These are phyloP conservation scores for Hygrocybe punicea DNA, from an alignment of 768 basidiomycete species.

Conservation along the genomic window DNA sequence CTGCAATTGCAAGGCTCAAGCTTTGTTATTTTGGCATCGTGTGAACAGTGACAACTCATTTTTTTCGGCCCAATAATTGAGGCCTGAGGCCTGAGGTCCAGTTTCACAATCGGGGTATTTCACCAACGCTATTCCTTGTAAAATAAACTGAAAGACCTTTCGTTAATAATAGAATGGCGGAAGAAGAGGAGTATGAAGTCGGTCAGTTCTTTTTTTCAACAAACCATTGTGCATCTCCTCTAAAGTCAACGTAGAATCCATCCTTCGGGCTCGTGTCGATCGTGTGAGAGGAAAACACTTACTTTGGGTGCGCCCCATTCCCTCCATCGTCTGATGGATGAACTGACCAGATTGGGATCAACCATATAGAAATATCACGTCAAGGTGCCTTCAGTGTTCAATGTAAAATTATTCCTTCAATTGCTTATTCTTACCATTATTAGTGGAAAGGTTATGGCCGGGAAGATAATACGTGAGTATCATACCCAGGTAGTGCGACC, in stretches of 20 bases:
- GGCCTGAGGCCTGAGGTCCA: too few species aligned
- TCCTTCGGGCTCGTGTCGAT: constrained; percentile 50
- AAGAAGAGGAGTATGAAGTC: constrained; percentile 60
- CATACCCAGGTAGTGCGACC: not conserved
- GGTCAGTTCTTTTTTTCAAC: constrained; percentile 41
- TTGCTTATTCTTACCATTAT: constrained; percentile 2
- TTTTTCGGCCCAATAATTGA: too few species aligned
- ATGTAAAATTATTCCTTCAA: not conserved
- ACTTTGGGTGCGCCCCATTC: constrained; percentile 46
- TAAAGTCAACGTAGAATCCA: constrained; percentile 41
- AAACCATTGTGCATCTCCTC: constrained; percentile 3
- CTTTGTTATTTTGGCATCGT: too few species aligned
- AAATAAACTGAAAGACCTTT: too few species aligned
- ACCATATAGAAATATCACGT: constrained; percentile 51
- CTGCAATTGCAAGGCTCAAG: too few species aligned
- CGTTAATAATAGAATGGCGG: not conserved
- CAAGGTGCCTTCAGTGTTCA: constrained; percentile 44
- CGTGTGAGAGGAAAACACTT: constrained; percentile 39
- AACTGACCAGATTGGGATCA: constrained; percentile 12
- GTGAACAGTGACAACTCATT: too few species aligned
- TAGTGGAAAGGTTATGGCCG: constrained; percentile 61
- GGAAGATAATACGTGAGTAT: constrained; percentile 57
- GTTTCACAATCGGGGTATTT: too few species aligned
- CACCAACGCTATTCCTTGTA: too few species aligned
- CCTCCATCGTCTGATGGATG: not conserved